These are phyloP conservation scores for Pyrenophora graminea DNA, from an alignment of 2,329 filamentous ascomycete species.

Conservation along the genomic window DNA sequence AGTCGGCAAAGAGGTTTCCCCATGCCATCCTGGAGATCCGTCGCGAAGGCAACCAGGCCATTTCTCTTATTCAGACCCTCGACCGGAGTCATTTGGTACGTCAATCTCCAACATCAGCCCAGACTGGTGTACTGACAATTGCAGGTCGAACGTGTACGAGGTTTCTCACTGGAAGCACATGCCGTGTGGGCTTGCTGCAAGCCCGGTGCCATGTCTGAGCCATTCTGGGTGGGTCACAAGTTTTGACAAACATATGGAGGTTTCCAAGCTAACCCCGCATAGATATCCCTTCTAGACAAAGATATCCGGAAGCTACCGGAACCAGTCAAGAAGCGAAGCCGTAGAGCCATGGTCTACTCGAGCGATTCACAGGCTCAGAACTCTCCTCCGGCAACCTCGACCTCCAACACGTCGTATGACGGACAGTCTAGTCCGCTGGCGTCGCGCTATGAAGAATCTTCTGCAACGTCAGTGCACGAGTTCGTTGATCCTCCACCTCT, in stretches of 20 bases:
- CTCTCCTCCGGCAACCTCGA: conserved; percentile 42
- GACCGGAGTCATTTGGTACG: conserved; percentile 55
- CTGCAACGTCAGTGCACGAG: conserved; percentile 41
- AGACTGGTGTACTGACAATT: conserved; percentile 24
- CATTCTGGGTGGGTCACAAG: conserved; percentile 48
- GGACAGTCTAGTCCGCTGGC: conserved; percentile 39
- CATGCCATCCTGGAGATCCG: conserved; percentile 58
- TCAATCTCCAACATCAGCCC: conserved; percentile 2
- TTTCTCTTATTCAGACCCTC: conserved; percentile 49
- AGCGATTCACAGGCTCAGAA: conserved; percentile 26
- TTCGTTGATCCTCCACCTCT: conserved; percentile 47
- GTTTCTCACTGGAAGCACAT: conserved; percentile 59
- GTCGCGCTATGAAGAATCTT: conserved; percentile 39
- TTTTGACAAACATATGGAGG: too few species aligned
- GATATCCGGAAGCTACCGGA: conserved; percentile 60
- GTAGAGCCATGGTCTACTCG: conserved; percentile 30
- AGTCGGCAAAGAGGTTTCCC: conserved; percentile 48
- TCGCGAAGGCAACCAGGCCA: conserved; percentile 50
- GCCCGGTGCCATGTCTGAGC: conserved; percentile 50
- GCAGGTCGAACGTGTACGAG: conserved; percentile 55
- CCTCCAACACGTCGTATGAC: conserved; percentile 46
- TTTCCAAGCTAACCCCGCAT: too few species aligned
- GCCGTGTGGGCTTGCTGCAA: conserved; percentile 56
- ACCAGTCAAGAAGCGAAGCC: conserved; percentile 34
- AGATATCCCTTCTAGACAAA: conserved; percentile 49